Evolutionary conservation across 1,284 basidiomycete genomes (phyloP).

Genomic region (Puccinia coronata): DNA sequence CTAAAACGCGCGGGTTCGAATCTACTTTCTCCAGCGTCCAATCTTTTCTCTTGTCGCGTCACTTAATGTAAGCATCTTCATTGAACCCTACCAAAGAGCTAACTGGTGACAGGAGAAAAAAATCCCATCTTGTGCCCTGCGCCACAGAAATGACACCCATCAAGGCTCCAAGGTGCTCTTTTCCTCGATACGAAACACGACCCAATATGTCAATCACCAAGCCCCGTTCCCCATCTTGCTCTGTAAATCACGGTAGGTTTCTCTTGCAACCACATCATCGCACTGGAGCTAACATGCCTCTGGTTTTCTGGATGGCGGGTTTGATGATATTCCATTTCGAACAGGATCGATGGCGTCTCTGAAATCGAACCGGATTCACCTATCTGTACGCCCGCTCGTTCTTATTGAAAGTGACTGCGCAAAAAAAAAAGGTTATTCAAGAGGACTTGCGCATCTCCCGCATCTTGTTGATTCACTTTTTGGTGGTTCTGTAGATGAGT

Average conservation of each 20-base stretch:
- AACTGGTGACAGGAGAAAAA: background rate
- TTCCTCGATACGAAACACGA: conserved; percentile 39
- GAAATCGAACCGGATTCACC: conserved; percentile 17
- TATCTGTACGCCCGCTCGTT: background rate
- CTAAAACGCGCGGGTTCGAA: background rate
- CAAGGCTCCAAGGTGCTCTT: conserved; percentile 31
- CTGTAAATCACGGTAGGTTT: conserved; percentile 29
- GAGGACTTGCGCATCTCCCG: too few species aligned
- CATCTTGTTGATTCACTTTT: background rate
- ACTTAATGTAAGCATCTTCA: conserved; percentile 23
- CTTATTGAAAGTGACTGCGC: too few species aligned
- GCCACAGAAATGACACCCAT: conserved; percentile 35
- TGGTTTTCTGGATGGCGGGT: background rate
- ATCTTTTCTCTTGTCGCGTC: conserved; percentile 33
- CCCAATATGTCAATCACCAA: conserved; percentile 22
- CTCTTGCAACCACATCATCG: background rate
- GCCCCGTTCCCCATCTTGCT: conserved; percentile 44
- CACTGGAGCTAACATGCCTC: background rate
- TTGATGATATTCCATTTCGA: background rate
- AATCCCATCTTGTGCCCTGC: background rate
- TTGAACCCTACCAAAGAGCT: too few species aligned
- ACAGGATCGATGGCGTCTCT: conserved; percentile 12
- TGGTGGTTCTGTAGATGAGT: conserved; percentile 31
- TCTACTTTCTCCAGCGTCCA: background rate
- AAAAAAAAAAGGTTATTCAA: too few species aligned